phyloP scores from a whole-genome alignment of 192 early-diverging fungal genomes.

The Coemansia sp. region DNA sequence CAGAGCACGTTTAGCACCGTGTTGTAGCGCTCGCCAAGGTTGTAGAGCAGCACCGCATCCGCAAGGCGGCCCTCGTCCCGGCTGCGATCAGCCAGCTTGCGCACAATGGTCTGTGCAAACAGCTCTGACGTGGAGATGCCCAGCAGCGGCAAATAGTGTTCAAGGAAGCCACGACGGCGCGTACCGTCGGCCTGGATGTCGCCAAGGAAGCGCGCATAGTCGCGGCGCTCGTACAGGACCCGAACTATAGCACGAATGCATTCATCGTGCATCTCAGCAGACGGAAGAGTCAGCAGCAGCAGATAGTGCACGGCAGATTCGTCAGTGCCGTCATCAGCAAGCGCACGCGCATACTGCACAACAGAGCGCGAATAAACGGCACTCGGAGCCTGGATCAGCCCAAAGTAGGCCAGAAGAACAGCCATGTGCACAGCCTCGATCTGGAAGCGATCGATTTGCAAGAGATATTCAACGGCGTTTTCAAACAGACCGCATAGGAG shows the following conservation, averaged over 20 bases:
- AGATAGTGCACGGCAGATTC: constrained; percentile 44
- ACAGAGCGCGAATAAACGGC: constrained; percentile 46
- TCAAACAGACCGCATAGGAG: constrained; percentile 92
- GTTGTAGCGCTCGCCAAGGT: constrained; percentile 74
- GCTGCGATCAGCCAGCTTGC: constrained; percentile 68
- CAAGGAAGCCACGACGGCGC: constrained; percentile 59
- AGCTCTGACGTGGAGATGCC: constrained; percentile 60
- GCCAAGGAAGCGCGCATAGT: constrained; percentile 62
- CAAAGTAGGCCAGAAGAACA: constrained; percentile 75
- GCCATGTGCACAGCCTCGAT: constrained; percentile 93
- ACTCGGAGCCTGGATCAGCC: constrained; percentile 71
- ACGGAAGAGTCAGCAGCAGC: constrained; percentile 41
- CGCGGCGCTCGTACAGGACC: constrained; percentile 61
- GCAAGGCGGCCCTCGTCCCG: constrained; percentile 66
- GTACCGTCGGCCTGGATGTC: constrained; percentile 55
- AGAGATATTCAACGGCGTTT: constrained; percentile 73
- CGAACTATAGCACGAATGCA: constrained; percentile 42
- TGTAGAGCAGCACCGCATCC: constrained; percentile 75
- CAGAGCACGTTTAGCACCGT: constrained; percentile 70
- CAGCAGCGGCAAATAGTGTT: constrained; percentile 66
- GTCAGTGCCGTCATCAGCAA: constrained; percentile 19
- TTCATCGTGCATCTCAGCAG: background rate
- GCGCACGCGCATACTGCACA: constrained; percentile 38
- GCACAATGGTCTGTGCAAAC: constrained; percentile 65
- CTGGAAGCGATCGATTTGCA: constrained; percentile 59